phyloP scores from a whole-genome alignment of 2,329 filamentous ascomycete species.

The Tolypocladium album region DNA sequence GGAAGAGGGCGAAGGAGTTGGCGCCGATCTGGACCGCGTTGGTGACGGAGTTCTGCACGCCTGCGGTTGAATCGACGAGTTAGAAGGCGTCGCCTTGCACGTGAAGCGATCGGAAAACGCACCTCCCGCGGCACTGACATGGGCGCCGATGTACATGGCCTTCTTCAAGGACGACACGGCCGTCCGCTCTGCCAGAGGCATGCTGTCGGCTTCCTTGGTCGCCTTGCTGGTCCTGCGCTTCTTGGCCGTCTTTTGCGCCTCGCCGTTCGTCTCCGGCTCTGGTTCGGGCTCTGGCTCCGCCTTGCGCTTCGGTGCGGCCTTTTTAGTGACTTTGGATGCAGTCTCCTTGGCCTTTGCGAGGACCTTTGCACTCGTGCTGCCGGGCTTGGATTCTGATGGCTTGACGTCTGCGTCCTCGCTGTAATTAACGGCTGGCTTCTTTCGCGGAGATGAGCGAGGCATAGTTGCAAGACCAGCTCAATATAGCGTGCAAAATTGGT shows the following conservation, averaged over 20 bases:
- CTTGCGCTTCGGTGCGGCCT: constrained; percentile 11
- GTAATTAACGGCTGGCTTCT: constrained; percentile 19
- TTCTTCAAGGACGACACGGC: constrained; percentile 50
- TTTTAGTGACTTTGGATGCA: constrained; percentile 4
- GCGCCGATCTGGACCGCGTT: constrained; percentile 76
- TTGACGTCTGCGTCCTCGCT: constrained; percentile 15
- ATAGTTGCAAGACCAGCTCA: constrained; percentile 9
- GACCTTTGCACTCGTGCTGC: constrained; percentile 7
- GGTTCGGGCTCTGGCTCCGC: constrained; percentile 3
- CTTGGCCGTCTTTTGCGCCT: constrained; percentile 21
- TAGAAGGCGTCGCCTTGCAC: neutral
- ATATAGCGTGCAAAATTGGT: neutral
- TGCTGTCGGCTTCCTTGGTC: constrained; percentile 28
- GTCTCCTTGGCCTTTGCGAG: neutral
- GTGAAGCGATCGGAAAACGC: constrained; percentile 10
- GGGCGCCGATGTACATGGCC: constrained; percentile 77
- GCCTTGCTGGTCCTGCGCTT: constrained; percentile 33
- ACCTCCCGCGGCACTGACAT: constrained; percentile 86
- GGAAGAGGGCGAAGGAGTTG: constrained; percentile 88
- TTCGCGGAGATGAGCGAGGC: constrained; percentile 23
- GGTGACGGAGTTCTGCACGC: constrained; percentile 76
- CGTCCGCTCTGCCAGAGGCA: constrained; percentile 62
- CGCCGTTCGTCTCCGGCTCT: constrained; percentile 5
- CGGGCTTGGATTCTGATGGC: constrained; percentile 2
- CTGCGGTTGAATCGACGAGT: constrained; percentile 27